Evolutionary conservation across 306 rosid species (phyloP).

Genomic region (Trichosanthes cucumerina): DNA sequence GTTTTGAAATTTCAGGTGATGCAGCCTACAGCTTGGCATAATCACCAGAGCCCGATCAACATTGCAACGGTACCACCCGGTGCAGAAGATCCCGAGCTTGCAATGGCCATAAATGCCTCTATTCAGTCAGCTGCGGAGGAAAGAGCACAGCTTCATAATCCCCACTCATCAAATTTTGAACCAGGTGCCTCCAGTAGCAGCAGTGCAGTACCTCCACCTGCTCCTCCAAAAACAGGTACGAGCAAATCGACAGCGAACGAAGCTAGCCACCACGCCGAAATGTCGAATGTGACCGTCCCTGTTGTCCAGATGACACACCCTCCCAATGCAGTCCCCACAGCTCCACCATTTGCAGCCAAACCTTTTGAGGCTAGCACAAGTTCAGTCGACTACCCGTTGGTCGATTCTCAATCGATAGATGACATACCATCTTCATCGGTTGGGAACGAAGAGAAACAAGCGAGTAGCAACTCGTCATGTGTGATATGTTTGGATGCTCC

Average conservation of each 20-base stretch:
- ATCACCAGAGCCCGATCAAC: slow-evolving; percentile 25
- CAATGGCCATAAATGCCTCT: slow-evolving; percentile 64
- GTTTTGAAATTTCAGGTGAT: slow-evolving; percentile 34
- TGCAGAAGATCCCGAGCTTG: slow-evolving; percentile 59
- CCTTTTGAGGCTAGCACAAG: slow-evolving; percentile 30
- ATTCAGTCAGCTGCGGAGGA: slow-evolving; percentile 51
- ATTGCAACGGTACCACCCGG: slow-evolving; percentile 62
- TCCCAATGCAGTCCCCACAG: slow-evolving; percentile 39
- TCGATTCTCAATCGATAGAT: slow-evolving; percentile 35
- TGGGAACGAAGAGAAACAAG: slow-evolving; percentile 26
- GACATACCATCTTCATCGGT: slow-evolving; percentile 28
- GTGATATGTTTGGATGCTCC: slow-evolving; percentile 94
- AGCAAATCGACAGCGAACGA: slow-evolving; percentile 25
- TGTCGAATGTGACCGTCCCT: slow-evolving; percentile 6
- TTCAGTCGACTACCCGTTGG: slow-evolving; percentile 50
- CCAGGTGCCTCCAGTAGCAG: slow-evolving; percentile 51
- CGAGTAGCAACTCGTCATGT: slow-evolving; percentile 38
- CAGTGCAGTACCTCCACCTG: slow-evolving; percentile 15
- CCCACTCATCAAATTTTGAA: slow-evolving; percentile 28
- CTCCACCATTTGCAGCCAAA: slow-evolving; percentile 42
- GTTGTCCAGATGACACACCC: slow-evolving; percentile 9
- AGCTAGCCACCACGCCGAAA: slow-evolving; percentile 12
- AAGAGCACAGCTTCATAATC: slow-evolving; percentile 28
- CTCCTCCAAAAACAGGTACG: slow-evolving; percentile 14
- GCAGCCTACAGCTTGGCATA: slow-evolving; percentile 43